Evolutionary conservation across 2,329 filamentous ascomycete species (phyloP), one percentile per base, ranked within the genome.

Genomic region (Sporothrix mexicana): DNA sequence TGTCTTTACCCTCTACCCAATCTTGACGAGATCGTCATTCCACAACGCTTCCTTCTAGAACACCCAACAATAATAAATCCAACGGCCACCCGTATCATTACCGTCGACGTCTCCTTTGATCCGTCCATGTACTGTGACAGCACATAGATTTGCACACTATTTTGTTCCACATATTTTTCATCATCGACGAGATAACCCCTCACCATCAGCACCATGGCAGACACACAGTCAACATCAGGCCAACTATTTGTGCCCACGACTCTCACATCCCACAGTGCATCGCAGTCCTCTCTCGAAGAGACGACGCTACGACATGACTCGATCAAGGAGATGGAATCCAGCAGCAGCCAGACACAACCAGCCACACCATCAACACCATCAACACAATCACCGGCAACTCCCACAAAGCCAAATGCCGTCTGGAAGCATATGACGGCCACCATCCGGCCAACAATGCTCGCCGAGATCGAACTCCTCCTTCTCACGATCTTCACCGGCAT

Each of bases 401-500:
- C 53, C 12, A 20, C 49, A 13, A 13, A 6, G 9, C 25, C 20
- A 41, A 25, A n/a, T 9, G 43, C 59, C 5, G 59, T 74, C 49
- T 80, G 79, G 77, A 47, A 73, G 53, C 77, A 81, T 41, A 75
- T 82, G 47, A 79, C 77, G 41, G 76, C 77, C 53, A 70, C 74
- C 23, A 78, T 87, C 55, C 79, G 80, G 51, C 78, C 82, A 12
- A 83, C 82, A 0, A 61, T 77, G 2, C 82, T 86, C 74, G 82
- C 81, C 41, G 85, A 87, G 75, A 59, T 84, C 17, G 83, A 87
- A 75, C 80, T 87, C 30, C 70, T 85, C 2, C 74, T 86, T 55
- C 77, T 87, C 53, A 87, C 85, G 0, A 84, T 87, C 70, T 86
- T 82, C 74, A 86, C 85, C 47, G 85, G 85, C 30, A 83, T 87